A percentile compares a stretch with the other conserved stretches of the same genome.
These are phyloP conservation scores for Helicocarpus griseus DNA, from an alignment of 2,329 filamentous ascomycete species.

Conservation along the genomic window DNA sequence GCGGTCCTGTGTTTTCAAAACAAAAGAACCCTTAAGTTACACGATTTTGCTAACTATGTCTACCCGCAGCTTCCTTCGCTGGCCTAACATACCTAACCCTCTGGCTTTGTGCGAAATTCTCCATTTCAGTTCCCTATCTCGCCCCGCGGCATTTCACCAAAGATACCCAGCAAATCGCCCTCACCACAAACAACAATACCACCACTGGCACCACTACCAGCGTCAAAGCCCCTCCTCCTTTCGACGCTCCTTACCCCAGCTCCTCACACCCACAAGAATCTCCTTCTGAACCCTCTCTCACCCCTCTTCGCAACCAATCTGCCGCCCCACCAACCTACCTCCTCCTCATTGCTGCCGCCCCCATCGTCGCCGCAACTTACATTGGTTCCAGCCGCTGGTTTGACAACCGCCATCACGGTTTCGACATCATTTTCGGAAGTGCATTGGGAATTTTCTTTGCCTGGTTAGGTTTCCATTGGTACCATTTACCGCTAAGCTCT, in stretches of 20 bases:
- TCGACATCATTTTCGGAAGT: conserved; percentile 82
- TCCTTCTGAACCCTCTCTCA: conserved; percentile 14
- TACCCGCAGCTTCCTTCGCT: conserved; percentile 53
- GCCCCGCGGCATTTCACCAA: conserved; percentile 20
- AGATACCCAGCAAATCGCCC: conserved; percentile 11
- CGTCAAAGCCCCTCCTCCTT: not conserved
- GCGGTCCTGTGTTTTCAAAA: not conserved
- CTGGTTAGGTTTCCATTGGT: conserved; percentile 71
- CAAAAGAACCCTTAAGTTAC: not conserved
- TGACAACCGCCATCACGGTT: conserved; percentile 83
- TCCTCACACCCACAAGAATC: not conserved
- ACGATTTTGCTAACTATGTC: conserved; percentile 6
- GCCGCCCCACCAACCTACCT: conserved; percentile 78
- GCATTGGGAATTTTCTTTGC: conserved; percentile 63
- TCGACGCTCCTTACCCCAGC: not conserved
- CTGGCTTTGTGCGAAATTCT: conserved; percentile 60
- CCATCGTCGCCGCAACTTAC: conserved; percentile 66
- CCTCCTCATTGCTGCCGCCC: conserved; percentile 58
- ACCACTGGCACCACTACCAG: not conserved
- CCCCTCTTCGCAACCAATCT: conserved; percentile 58
- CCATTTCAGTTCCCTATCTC: conserved; percentile 37
- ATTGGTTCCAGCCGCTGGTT: conserved; percentile 79
- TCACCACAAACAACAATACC: not conserved
- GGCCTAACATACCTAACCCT: conserved; percentile 79
- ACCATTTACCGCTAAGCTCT: conserved; percentile 68